Base-by-base conservation (phyloP, 768 basidiomycete species). In the Imleria badia region DNA sequence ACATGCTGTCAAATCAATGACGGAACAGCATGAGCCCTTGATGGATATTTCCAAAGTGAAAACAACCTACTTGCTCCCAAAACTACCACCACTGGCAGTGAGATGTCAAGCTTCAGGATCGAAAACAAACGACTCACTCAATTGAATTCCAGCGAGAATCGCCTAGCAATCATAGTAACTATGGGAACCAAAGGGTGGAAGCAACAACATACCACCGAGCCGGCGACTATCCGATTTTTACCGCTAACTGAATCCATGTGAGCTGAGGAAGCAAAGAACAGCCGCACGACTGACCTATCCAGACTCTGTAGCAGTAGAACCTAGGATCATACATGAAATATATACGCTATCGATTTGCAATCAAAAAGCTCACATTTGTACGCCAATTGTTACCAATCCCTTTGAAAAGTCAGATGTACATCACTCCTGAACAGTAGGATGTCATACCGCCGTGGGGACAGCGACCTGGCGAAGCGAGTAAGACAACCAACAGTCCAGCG, bases 281-380 rank as follows among this genome's bases (percentile, higher is more conserved):
- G 26, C 3, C 15, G n/a, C 12, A 34, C 9, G 3, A 44, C 47
- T 12, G n/a, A 54, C 53, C 47, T 48, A 48, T 48, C 52, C 52
- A 54, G 6, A 54, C 34, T 47, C 34, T 47, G 34, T 47, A n/a
- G 45, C 45, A 47, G 34, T 47, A 47, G 6, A 47, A 47, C 34
- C 48, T 55, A 45, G 20, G 15, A 0, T 34, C 30, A 4, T 13
- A n/a, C 31, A 10, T 44, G 10, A 44, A 19, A 39, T 15, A n/a
- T 14, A 29, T 14, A n/a, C 22, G 14, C 10, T 47, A 13, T 19
- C n/a, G 14, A 22, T 29, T 9, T 14, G 29, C 6, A 7, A 17
- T 20, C 1, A 12, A 4, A 22, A 20, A 17, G 5, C 48, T 48
- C 26, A 50, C 54, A 26, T 29, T 34, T 55, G 42, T 8, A 55